Conservation (phyloP, 192 early-diverging fungal genomes). For the Bifiguratus adelaidae region DNA sequence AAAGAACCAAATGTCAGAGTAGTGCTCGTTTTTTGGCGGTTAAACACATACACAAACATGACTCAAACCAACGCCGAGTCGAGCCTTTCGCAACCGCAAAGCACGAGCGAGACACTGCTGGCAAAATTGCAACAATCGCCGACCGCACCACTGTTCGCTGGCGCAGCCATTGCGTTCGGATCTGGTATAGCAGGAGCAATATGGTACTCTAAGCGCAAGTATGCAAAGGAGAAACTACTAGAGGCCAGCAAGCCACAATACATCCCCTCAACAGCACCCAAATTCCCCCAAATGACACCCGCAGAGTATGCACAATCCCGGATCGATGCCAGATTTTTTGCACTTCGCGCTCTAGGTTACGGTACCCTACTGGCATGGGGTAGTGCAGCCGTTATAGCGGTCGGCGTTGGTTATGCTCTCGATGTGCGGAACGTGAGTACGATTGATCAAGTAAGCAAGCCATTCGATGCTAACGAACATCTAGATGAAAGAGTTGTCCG, state of each 20-base stretch:
- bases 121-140: neutral
- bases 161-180: constrained; percentile 6
- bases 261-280: neutral
- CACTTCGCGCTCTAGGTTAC: constrained; percentile 15
- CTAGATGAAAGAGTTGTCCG: too few relatives aligned
- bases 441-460: too few relatives aligned
- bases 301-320: constrained; percentile 15
- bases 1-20: too few relatives aligned
- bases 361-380: constrained; percentile 16
- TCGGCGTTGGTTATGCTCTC: constrained; percentile 8
- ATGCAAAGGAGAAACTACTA: neutral
- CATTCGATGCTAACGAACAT: too few relatives aligned
- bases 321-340: constrained; percentile 12
- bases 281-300: constrained; percentile 15
- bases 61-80: too few relatives aligned
- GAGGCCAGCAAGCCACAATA: neutral
- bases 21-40: too few relatives aligned
- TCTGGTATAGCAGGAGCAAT: constrained; percentile 4
- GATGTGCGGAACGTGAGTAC: constrained; percentile 21
- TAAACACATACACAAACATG: too few relatives aligned
- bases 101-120: neutral
- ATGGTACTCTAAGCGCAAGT: constrained; percentile 8
- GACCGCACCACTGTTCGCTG: neutral
- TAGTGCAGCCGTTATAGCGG: constrained; percentile 8
- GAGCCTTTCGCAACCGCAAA: too few relatives aligned